phyloP scores from a whole-genome alignment of 345 rosid genomes.

The Xanthoceras sorbifolium region DNA sequence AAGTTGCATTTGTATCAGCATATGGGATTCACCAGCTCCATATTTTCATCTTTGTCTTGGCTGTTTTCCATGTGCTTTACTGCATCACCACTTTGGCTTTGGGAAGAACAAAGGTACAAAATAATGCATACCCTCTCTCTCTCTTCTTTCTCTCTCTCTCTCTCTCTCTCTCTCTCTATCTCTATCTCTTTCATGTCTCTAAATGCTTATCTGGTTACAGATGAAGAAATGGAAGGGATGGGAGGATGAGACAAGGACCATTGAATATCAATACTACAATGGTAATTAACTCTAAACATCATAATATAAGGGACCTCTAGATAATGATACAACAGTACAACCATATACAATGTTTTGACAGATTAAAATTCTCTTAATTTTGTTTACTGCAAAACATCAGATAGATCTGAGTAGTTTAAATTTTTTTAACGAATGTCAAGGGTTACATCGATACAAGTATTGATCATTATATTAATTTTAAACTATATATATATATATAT shows the following conservation, averaged over 20 bases:
- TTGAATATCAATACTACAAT: conserved; percentile 75
- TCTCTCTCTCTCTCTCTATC: neutral
- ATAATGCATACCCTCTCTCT: neutral
- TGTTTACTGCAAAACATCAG: no score
- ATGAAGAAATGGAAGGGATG: conserved; percentile 89
- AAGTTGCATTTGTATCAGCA: conserved; percentile 66
- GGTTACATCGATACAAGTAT: neutral
- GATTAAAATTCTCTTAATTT: no score
- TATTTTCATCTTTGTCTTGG: conserved; percentile 77
- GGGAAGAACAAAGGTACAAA: conserved; percentile 70
- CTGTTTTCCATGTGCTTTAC: conserved; percentile 62
- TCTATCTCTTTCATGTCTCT: neutral
- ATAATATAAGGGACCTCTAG: neutral
- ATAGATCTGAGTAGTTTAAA: no score
- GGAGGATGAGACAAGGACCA: conserved; percentile 82
- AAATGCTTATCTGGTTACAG: conserved; percentile 37
- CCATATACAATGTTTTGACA: no score
- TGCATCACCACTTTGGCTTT: conserved; percentile 60
- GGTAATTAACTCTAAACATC: conserved; percentile 40
- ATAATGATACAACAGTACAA: neutral
- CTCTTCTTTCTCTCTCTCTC: neutral
- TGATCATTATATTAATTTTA: neutral
- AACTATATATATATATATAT: no score
- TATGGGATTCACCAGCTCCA: conserved; percentile 83
- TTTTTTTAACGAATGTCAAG: no score